Conservation (phyloP, 148 eudicot species). For the Spergularia marina region DNA sequence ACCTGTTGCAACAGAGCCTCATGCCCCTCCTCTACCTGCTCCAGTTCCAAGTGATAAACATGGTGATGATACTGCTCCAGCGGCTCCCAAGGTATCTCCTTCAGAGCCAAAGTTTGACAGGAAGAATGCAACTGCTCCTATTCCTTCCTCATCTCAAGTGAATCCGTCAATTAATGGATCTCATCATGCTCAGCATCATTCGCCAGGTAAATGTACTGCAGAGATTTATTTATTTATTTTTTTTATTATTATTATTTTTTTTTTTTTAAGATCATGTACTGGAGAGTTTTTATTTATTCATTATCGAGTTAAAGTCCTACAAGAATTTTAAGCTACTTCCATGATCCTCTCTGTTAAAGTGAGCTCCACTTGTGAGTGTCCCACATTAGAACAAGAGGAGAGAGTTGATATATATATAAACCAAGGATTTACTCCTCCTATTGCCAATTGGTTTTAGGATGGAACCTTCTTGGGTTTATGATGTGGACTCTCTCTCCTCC, state of each 20-base stretch:
- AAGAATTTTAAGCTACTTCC: not conserved
- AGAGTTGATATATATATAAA: no score
- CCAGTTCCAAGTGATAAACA: constrained; percentile 26
- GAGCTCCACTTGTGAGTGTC: no score
- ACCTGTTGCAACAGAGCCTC: constrained; percentile 21
- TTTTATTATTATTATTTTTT: no score
- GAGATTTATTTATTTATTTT: not conserved
- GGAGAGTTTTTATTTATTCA: no score
- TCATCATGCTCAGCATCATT: constrained; percentile 19
- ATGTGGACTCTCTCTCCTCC: no score
- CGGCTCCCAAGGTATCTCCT: constrained; percentile 13
- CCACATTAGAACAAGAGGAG: no score
- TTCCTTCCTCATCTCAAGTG: constrained; percentile 19
- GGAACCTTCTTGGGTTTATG: no score
- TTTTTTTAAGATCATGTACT: no score
- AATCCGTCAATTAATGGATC: constrained; percentile 19
- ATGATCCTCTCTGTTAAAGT: constrained; percentile 1
- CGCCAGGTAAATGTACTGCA: constrained; percentile 16
- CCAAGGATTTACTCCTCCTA: no score
- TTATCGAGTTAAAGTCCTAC: no score
- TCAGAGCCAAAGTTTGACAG: constrained; percentile 21
- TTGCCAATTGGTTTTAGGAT: no score
- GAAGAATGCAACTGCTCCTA: constrained; percentile 27
- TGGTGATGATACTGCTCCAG: constrained; percentile 31
- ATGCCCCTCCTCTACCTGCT: constrained; percentile 25